Evolutionary conservation across 495 filamentous ascomycete species (phyloP), one percentile per base, ranked within the genome.

Genomic region (Tirmania nivea): DNA sequence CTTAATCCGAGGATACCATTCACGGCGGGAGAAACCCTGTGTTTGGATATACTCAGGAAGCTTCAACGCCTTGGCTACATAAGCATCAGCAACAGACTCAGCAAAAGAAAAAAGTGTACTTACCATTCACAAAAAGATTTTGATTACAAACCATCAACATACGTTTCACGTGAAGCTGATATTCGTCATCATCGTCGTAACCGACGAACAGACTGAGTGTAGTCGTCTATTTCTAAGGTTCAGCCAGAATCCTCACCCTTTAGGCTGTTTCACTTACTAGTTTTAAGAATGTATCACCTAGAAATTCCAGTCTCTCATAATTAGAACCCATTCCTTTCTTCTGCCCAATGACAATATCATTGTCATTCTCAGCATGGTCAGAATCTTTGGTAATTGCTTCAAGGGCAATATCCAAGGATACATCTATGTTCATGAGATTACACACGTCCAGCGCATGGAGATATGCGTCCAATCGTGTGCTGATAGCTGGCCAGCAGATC

Each of bases 301-400:
- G 71, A 57, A 96, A 92, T 55, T 97, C 90, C 1, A 96, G 77
- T 25, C 90, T 77, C 66, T 97, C 90, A 60, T 97, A 97, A 58
- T 96, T 95, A 53, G 80, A 86, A 10, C 89, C 90, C 90, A 95
- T 97, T 31, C 90, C 90, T 55, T 75, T 69, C 59, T 86, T 83
- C 20, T 86, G 71, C 57, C 89, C 83, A 42, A 90, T 68, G 54
- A 83, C 76, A 54, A 81, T 74, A 11, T 69, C 70, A 10, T 71
- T 71, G 55, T 87, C 80, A 49, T 94, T 86, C 35, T 84, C 84
- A 2, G 79, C 81, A 59, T 94, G 93, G 59, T 94, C 85, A 8
- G 86, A 87, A 61, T 96, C 87, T 61, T 97, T 96, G 1, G 90
- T 97, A 31, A 95, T 71, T 1, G 90, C 87, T 61, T 95, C 92